A percentile compares a stretch with the other conserved stretches of the same genome.
These are phyloP conservation scores for Trichoderma citrinoviride DNA, from an alignment of 2,329 filamentous ascomycete genomes.

Conservation along the genomic window DNA sequence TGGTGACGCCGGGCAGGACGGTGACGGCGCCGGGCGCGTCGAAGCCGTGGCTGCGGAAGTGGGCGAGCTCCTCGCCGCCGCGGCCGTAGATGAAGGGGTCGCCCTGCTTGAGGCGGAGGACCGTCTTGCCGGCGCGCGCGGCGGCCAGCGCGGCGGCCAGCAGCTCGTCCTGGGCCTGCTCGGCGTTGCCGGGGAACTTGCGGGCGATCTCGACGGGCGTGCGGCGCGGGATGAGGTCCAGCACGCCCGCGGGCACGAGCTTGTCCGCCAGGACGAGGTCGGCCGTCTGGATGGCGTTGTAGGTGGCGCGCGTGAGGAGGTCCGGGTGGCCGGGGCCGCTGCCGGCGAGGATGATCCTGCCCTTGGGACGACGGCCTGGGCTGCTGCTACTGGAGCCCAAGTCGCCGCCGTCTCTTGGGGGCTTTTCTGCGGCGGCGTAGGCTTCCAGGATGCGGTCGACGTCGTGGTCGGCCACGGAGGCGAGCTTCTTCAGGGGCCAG, in stretches of 20 bases:
- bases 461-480: conserved; percentile 74
- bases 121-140: conserved; percentile 64
- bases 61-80: conserved; percentile 87
- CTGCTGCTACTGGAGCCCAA: background rate
- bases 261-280: conserved; percentile 84
- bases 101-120: conserved; percentile 90
- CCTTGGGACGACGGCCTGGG: conserved; percentile 42
- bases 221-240: conserved; percentile 85
- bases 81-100: conserved; percentile 96
- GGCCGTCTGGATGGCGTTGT: conserved; percentile 71
- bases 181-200: conserved; percentile 97
- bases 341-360: conserved; percentile 82
- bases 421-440: conserved; percentile 48
- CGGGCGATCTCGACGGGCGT: conserved; percentile 88
- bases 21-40: conserved; percentile 55
- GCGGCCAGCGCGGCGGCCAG: conserved; percentile 73
- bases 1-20: conserved; percentile 88
- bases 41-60: conserved; percentile 56
- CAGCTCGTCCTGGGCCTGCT: conserved; percentile 87
- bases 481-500: conserved; percentile 85
- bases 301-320: conserved; percentile 78
- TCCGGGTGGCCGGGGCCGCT: conserved; percentile 92
- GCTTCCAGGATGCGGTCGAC: conserved; percentile 72
- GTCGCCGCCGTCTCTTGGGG: conserved; percentile 22
- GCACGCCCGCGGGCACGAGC: conserved; percentile 77